phyloP scores from a whole-genome alignment of 495 filamentous ascomycete genomes.

The Viridothelium virens region DNA sequence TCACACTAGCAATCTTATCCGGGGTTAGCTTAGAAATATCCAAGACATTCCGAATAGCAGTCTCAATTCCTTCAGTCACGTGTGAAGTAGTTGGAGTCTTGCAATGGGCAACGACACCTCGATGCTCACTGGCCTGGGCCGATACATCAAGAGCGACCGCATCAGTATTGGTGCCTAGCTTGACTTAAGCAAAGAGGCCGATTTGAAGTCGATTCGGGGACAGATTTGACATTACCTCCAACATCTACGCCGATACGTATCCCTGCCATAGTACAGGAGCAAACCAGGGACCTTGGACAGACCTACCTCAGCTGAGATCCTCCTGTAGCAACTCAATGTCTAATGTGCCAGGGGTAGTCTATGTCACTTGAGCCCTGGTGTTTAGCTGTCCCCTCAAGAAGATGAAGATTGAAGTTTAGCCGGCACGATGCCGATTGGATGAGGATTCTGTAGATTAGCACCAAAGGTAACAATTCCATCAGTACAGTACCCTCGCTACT shows the following conservation, averaged over 20 bases:
- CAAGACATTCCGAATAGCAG: slow-evolving; percentile 44
- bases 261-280: too few species aligned
- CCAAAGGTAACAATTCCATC: too few species aligned
- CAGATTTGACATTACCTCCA: slow-evolving; percentile 19
- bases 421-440: too few species aligned
- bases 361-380: too few species aligned
- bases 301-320: too few species aligned
- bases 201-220: neutral
- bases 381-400: too few species aligned
- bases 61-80: slow-evolving; percentile 48
- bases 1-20: slow-evolving; percentile 45
- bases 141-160: slow-evolving; percentile 49
- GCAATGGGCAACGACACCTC: slow-evolving; percentile 45
- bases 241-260: slow-evolving; percentile 31
- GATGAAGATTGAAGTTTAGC: too few species aligned
- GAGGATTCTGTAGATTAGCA: too few species aligned
- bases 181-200: neutral
- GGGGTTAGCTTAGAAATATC: slow-evolving; percentile 35
- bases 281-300: too few species aligned
- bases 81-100: slow-evolving; percentile 54
- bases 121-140: slow-evolving; percentile 31
- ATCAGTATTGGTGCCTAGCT: slow-evolving; percentile 52
- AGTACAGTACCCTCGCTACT: too few species aligned
- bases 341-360: too few species aligned
- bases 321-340: too few species aligned